Conservation (phyloP, 805 yeast species). For the Teunomyces lycoperdinae region DNA sequence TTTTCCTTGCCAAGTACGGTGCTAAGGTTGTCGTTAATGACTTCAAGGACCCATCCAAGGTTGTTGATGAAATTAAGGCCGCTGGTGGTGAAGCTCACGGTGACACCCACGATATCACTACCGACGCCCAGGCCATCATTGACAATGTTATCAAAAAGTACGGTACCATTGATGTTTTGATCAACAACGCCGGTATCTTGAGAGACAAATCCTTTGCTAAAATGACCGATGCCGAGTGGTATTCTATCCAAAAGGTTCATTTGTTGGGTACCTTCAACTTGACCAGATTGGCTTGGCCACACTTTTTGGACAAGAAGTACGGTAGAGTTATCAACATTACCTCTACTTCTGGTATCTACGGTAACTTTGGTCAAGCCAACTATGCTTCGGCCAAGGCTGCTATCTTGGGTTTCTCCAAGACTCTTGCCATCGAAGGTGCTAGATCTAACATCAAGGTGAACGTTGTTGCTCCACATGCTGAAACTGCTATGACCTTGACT, state of each 20-base stretch:
- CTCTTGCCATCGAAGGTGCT: constrained; percentile 89
- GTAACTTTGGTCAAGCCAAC: constrained; percentile 96
- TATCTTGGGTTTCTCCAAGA: constrained; percentile 77
- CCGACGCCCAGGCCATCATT: constrained; percentile 70
- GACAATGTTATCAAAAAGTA: constrained; percentile 71
- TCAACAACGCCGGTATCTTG: constrained; percentile 93
- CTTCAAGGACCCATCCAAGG: constrained; percentile 67
- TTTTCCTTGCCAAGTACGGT: constrained; percentile 82
- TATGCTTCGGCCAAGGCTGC: constrained; percentile 93
- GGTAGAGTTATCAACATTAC: constrained; percentile 88
- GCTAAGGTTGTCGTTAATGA: constrained; percentile 95
- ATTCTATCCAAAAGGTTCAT: constrained; percentile 76
- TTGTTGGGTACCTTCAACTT: constrained; percentile 76
- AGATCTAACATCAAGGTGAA: constrained; percentile 73
- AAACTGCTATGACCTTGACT: constrained; percentile 93
- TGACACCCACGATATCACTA: constrained; percentile 78
- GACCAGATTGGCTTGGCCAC: constrained; percentile 90
- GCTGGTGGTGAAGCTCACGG: constrained; percentile 81
- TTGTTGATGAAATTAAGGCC: constrained; percentile 69
- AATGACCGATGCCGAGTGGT: constrained; percentile 84
- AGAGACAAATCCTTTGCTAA: constrained; percentile 86
- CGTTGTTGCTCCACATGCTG: constrained; percentile 95
- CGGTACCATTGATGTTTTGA: constrained; percentile 80
- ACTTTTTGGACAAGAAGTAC: constrained; percentile 69
- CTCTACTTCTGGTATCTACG: constrained; percentile 95